Percentiles rank a stretch among this genome's conserved stretches.
Conservation (phyloP, 1,284 basidiomycete genomes). For the Microbotryum lychnidis-dioicae region DNA sequence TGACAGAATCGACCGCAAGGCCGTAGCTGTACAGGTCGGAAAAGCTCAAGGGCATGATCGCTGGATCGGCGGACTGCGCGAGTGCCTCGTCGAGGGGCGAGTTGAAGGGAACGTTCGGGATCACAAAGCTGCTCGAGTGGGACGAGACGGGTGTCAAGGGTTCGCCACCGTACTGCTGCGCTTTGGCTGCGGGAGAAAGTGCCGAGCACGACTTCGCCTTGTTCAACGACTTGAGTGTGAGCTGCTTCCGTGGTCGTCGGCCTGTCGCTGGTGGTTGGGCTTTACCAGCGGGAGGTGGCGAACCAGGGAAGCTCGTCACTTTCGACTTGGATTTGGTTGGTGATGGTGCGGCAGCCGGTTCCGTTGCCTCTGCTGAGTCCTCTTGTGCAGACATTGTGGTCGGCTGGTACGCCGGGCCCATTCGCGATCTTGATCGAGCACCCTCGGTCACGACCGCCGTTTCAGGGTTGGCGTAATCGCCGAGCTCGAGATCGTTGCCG, state of each 20-base stretch:
- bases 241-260: constrained; percentile 11
- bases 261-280: neutral
- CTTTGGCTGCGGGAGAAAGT: constrained; percentile 11
- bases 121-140: constrained; percentile 13
- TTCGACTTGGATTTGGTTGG: too few species aligned
- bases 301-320: neutral
- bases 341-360: too few species aligned
- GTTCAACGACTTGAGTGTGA: constrained; percentile 27
- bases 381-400: too few species aligned
- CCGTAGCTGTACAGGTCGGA: constrained; percentile 31
- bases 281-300: constrained; percentile 1
- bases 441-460: too few species aligned
- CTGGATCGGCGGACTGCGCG: neutral
- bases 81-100: constrained; percentile 16
- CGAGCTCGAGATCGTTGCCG: too few species aligned
- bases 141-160: constrained; percentile 26
- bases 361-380: too few species aligned
- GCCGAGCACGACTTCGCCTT: constrained; percentile 31
- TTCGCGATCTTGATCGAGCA: too few species aligned
- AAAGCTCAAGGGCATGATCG: constrained; percentile 30
- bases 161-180: constrained; percentile 13
- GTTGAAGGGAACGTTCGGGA: constrained; percentile 19
- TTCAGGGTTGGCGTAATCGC: too few species aligned
- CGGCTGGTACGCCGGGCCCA: too few species aligned
- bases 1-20: constrained; percentile 13